phyloP scores from a whole-genome alignment of 2,329 filamentous ascomycete species.

The Aspergillus alliaceus region DNA sequence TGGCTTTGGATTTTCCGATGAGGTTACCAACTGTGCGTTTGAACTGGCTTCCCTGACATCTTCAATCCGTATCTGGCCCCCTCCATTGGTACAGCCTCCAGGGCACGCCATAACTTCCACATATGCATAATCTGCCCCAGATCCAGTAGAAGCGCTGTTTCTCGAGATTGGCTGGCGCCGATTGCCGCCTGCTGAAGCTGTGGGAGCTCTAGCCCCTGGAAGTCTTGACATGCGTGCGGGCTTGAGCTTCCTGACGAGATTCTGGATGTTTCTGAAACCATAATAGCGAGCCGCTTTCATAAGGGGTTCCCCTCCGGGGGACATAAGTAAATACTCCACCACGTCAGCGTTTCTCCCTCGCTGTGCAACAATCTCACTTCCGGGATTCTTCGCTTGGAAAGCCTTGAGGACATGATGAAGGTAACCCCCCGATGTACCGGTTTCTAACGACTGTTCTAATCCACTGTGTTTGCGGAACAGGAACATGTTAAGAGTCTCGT shows the following conservation, averaged over 20 bases:
- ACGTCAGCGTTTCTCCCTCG: constrained; percentile 89
- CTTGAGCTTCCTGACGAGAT: constrained; percentile 88
- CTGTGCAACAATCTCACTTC: constrained; percentile 67
- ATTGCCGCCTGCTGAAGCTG: constrained; percentile 24
- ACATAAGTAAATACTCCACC: constrained; percentile 73
- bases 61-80: constrained; percentile 88
- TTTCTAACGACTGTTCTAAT: constrained; percentile 48
- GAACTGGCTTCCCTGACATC: constrained; percentile 56
- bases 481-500: constrained; percentile 67
- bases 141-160: constrained; percentile 29
- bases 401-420: constrained; percentile 79
- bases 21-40: constrained; percentile 10
- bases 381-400: constrained; percentile 68
- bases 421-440: constrained; percentile 86
- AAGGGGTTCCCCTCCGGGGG: constrained; percentile 56
- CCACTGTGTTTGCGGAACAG: constrained; percentile 62
- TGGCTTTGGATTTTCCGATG: constrained; percentile 50
- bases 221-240: constrained; percentile 75
- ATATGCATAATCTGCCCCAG: constrained; percentile 72
- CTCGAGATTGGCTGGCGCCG: constrained; percentile 34
- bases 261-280: constrained; percentile 97
- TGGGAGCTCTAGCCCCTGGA: constrained; percentile 66
- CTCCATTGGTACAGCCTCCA: constrained; percentile 97
- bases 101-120: constrained; percentile 99
- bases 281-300: constrained; percentile 90